Conservation (phyloP, 768 basidiomycete genomes). For the Pleurotus tuoliensis region DNA sequence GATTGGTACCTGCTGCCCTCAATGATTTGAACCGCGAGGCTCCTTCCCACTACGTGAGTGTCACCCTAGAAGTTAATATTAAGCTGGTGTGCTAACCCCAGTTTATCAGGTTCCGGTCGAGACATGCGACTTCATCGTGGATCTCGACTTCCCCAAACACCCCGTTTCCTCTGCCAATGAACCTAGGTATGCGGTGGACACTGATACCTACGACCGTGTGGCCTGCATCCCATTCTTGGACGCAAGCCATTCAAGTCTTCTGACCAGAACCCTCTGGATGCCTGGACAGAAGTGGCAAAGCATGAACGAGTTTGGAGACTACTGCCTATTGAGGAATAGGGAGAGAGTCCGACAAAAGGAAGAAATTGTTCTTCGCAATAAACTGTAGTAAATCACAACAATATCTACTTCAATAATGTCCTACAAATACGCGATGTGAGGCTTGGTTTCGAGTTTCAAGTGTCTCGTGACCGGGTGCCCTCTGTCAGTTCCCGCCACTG, state of each 20-base stretch:
- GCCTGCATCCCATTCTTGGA: constrained; percentile 84
- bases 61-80: background rate
- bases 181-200: constrained; percentile 74
- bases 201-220: constrained; percentile 76
- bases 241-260: constrained; percentile 60
- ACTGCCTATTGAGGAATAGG: constrained; percentile 78
- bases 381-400: too few relatives aligned
- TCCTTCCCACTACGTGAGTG: constrained; percentile 66
- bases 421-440: too few relatives aligned
- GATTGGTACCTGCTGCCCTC: constrained; percentile 55
- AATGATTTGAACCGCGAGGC: constrained; percentile 91
- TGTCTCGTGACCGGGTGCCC: too few relatives aligned
- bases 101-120: constrained; percentile 56
- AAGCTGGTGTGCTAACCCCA: background rate
- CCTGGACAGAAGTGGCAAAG: constrained; percentile 69
- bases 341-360: constrained; percentile 34
- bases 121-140: constrained; percentile 86
- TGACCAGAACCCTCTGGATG: constrained; percentile 78
- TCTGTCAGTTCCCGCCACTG: too few relatives aligned
- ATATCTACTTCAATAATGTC: too few relatives aligned
- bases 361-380: background rate
- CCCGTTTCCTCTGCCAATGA: constrained; percentile 54
- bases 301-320: constrained; percentile 81
- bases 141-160: constrained; percentile 80
- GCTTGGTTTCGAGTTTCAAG: too few relatives aligned